phyloP scores from a whole-genome alignment of 768 basidiomycete genomes.

The Boletus subparvulus region DNA sequence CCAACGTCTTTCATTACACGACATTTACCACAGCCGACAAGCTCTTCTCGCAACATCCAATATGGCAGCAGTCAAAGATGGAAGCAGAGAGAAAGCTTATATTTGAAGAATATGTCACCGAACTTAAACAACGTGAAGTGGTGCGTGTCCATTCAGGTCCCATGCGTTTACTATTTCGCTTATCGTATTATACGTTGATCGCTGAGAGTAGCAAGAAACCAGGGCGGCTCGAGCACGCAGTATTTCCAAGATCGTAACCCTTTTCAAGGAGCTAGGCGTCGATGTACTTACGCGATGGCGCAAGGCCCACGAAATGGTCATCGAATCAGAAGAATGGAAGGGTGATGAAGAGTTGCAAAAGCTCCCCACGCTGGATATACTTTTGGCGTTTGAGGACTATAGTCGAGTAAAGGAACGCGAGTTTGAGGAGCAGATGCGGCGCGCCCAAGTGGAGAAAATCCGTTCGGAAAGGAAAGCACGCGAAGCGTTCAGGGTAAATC shows the following conservation, averaged over 20 bases:
- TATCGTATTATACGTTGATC: slow-evolving; percentile 3
- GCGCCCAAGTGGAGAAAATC: slow-evolving; percentile 78
- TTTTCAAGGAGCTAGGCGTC: slow-evolving; percentile 86
- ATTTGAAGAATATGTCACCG: slow-evolving; percentile 88
- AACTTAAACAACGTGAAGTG: slow-evolving; percentile 86
- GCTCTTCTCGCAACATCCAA: slow-evolving; percentile 81
- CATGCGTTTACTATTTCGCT: not conserved
- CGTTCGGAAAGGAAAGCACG: slow-evolving; percentile 85
- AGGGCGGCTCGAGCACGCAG: slow-evolving; percentile 75
- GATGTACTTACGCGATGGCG: slow-evolving; percentile 95
- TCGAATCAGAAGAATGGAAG: slow-evolving; percentile 77
- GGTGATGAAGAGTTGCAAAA: slow-evolving; percentile 73
- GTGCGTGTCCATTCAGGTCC: slow-evolving; percentile 44
- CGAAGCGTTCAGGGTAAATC: slow-evolving; percentile 79
- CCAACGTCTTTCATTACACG: slow-evolving; percentile 87
- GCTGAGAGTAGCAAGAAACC: slow-evolving; percentile 62
- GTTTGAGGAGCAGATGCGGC: slow-evolving; percentile 83
- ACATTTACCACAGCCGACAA: slow-evolving; percentile 88
- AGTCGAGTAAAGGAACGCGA: slow-evolving; percentile 87
- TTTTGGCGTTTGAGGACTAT: slow-evolving; percentile 93
- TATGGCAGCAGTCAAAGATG: slow-evolving; percentile 86
- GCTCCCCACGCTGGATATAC: slow-evolving; percentile 87
- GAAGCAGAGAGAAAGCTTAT: slow-evolving; percentile 84
- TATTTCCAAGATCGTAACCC: slow-evolving; percentile 74
- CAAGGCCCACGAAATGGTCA: slow-evolving; percentile 72